A percentile compares a stretch with the other conserved stretches of the same genome.
Evolutionary conservation across 768 basidiomycete species (phyloP).

Genomic region (Trametes punicea): DNA sequence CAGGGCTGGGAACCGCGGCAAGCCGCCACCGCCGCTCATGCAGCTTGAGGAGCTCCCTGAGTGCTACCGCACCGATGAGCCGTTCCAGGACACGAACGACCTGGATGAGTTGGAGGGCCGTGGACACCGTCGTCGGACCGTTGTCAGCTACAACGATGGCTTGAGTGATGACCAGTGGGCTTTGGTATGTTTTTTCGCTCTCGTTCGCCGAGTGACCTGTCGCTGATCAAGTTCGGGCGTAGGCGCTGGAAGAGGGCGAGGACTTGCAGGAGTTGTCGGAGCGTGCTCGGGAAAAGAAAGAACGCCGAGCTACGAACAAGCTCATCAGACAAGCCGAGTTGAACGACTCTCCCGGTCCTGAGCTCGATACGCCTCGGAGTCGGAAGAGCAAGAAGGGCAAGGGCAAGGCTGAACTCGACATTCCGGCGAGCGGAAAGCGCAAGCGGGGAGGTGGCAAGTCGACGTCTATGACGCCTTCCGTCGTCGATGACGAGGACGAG

Average conservation of each 20-base stretch:
- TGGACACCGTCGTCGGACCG: constrained; percentile 77
- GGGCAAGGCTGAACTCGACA: constrained; percentile 43
- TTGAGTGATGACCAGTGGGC: constrained; percentile 94
- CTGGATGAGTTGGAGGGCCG: constrained; percentile 68
- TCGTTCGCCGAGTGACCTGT: not conserved
- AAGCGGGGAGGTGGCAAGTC: constrained; percentile 72
- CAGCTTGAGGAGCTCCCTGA: constrained; percentile 88
- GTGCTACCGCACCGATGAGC: constrained; percentile 84
- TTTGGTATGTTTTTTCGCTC: constrained; percentile 45
- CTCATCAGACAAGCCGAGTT: constrained; percentile 52
- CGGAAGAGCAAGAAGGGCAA: constrained; percentile 59
- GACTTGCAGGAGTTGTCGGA: constrained; percentile 74
- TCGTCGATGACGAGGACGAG: constrained; percentile 74
- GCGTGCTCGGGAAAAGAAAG: constrained; percentile 59
- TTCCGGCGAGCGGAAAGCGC: constrained; percentile 57
- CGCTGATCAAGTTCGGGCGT: not conserved
- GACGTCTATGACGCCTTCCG: constrained; percentile 72
- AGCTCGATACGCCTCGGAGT: constrained; percentile 35
- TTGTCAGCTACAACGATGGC: constrained; percentile 92
- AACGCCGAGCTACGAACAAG: constrained; percentile 58
- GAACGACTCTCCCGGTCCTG: constrained; percentile 23
- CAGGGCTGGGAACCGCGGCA: constrained; percentile 69
- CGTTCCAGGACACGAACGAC: constrained; percentile 67
- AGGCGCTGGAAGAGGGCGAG: constrained; percentile 81
- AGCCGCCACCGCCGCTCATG: constrained; percentile 73